Percentiles rank a stretch among this genome's conserved stretches.
These are phyloP conservation scores for Besnoitia besnoiti DNA, from an alignment of 169 alveolate genomes.

Conservation along the genomic window DNA sequence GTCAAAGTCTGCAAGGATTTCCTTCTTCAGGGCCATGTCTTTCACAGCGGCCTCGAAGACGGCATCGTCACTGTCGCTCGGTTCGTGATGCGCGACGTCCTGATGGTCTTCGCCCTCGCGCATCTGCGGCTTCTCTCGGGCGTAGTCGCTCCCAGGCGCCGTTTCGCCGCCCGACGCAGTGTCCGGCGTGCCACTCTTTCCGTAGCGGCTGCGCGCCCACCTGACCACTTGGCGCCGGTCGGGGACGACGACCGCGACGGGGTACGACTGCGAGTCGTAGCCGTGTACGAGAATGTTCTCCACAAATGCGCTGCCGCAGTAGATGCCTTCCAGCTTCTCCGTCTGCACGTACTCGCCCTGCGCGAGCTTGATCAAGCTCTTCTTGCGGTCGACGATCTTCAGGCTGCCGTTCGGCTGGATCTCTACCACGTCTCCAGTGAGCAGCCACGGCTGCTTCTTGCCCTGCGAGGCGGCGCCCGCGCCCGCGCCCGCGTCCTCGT, in stretches of 20 bases:
- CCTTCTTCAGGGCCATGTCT: not conserved
- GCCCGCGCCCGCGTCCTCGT: constrained; percentile 82
- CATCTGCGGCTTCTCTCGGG: not conserved
- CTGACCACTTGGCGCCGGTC: constrained; percentile 44
- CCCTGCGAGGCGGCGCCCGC: constrained; percentile 81
- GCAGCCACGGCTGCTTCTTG: constrained; percentile 79
- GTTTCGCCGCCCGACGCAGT: not conserved
- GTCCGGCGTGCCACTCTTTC: not conserved
- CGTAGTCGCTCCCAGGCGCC: not conserved
- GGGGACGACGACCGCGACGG: constrained; percentile 65
- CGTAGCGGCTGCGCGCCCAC: constrained; percentile 28
- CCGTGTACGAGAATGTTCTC: constrained; percentile 91
- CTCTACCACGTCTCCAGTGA: constrained; percentile 92
- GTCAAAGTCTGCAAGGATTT: not conserved
- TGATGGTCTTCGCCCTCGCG: not conserved
- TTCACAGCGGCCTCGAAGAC: not conserved
- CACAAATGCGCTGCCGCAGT: constrained; percentile 79
- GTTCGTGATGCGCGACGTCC: not conserved
- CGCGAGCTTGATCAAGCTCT: constrained; percentile 92
- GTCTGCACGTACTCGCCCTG: constrained; percentile 96
- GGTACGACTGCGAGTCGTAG: constrained; percentile 63
- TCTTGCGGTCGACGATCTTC: constrained; percentile 92
- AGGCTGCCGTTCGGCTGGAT: constrained; percentile 71
- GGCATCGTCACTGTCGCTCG: not conserved
- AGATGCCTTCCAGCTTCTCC: constrained; percentile 88